These are phyloP conservation scores for Penicillium sp. DNA, from an alignment of 2,329 filamentous ascomycete genomes.

Conservation along the genomic window DNA sequence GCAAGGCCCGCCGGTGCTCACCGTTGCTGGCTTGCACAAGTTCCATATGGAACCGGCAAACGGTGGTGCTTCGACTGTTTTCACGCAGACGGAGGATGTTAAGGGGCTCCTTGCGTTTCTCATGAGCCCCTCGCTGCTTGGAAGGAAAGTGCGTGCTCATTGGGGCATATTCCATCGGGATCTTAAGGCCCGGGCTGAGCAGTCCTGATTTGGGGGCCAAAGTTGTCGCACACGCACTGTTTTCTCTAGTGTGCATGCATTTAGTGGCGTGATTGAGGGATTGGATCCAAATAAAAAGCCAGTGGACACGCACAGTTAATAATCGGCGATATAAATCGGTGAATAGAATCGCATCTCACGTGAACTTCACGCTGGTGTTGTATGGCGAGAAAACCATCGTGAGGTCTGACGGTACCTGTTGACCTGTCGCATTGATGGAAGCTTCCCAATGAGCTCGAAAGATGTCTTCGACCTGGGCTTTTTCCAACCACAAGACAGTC, in stretches of 20 bases:
- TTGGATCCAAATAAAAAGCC: not conserved
- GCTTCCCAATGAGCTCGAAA: conserved; percentile 22
- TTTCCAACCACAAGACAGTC: conserved; percentile 24
- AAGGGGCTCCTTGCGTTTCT: conserved; percentile 23
- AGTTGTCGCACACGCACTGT: not conserved
- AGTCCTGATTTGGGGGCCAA: conserved; percentile 2
- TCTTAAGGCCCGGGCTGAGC: conserved; percentile 24
- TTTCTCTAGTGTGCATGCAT: not conserved
- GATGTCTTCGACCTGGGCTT: conserved; percentile 11
- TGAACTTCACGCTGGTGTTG: not conserved
- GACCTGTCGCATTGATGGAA: conserved; percentile 5
- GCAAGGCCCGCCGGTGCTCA: conserved; percentile 30
- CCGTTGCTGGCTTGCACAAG: conserved; percentile 25
- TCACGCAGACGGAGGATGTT: conserved; percentile 25
- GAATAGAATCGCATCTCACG: not conserved
- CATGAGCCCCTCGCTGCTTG: conserved; percentile 23
- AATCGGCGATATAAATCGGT: not conserved
- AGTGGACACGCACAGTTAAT: not conserved
- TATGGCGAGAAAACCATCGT: not conserved
- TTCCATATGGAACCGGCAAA: conserved; percentile 24
- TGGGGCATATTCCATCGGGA: conserved; percentile 23
- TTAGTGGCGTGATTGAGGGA: not conserved
- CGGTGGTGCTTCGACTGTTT: conserved; percentile 24
- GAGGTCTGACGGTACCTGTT: not conserved
- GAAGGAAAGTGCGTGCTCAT: conserved; percentile 21